Percentiles rank a stretch among this genome's conserved stretches.
phyloP scores from a whole-genome alignment of 2,329 filamentous ascomycete genomes.

The Pestalotiopsis sp. region DNA sequence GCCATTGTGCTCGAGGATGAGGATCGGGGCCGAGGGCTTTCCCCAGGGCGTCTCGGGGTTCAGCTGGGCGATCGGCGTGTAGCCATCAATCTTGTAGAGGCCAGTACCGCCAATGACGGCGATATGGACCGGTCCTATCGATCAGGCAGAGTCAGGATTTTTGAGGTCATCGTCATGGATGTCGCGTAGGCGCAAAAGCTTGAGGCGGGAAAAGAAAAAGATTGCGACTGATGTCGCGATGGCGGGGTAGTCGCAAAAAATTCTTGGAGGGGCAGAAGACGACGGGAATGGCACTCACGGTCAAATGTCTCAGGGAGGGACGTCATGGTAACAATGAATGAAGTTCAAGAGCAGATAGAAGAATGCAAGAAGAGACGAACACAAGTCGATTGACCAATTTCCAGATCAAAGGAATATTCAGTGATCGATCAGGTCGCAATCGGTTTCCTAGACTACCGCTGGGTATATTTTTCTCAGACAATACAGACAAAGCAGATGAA shows the following conservation, averaged over 20 bases:
- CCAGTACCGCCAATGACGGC: conserved; percentile 94
- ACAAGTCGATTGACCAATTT: neutral
- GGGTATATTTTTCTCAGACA: too few species aligned
- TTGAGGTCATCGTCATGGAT: conserved; percentile 14
- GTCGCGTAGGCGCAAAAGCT: conserved; percentile 9
- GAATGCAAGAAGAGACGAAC: neutral
- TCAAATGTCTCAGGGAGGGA: conserved; percentile 60
- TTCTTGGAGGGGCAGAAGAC: neutral
- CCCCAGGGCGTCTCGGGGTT: conserved; percentile 88
- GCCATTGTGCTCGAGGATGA: conserved; percentile 84
- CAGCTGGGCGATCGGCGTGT: conserved; percentile 79
- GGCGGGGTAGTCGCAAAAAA: conserved; percentile 1
- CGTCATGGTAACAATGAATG: conserved; percentile 40
- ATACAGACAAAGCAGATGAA: neutral
- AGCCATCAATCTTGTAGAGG: conserved; percentile 83
- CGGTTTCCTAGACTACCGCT: neutral
- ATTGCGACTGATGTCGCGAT: conserved; percentile 9
- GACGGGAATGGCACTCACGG: conserved; percentile 41
- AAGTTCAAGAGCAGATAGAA: neutral
- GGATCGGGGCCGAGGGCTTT: conserved; percentile 71
- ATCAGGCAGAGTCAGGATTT: neutral
- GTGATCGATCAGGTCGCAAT: neutral
- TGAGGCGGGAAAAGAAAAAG: neutral
- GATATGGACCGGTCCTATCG: conserved; percentile 71
- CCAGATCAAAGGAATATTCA: neutral